These are phyloP conservation scores for Juncus inflexus DNA, from an alignment of 176 grass and related monocot species.

Conservation along the genomic window DNA sequence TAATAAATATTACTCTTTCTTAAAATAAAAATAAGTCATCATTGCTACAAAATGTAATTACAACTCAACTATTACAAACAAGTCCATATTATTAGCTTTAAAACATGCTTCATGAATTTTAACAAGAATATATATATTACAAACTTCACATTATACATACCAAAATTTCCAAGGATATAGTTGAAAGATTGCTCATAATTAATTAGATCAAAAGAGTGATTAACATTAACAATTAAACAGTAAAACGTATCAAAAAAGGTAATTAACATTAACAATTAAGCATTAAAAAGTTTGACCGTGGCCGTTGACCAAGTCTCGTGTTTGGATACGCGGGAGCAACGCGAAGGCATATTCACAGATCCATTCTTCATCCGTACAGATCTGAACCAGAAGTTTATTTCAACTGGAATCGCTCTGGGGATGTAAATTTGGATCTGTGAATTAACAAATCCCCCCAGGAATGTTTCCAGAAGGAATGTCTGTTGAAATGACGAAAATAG, in stretches of 20 bases:
- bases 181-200: neutral
- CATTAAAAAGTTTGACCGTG: conserved; percentile 6
- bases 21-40: no score
- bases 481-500: no score
- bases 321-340: conserved; percentile 12
- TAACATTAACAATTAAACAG: neutral
- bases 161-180: neutral
- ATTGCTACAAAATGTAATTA: no score
- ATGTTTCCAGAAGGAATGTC: no score
- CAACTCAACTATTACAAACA: no score
- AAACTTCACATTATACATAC: neutral
- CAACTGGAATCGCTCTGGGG: neutral
- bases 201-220: no score
- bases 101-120: no score
- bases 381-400: neutral
- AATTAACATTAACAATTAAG: neutral
- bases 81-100: no score
- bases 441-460: neutral
- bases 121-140: no score
- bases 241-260: no score
- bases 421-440: neutral
- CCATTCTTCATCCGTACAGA: neutral
- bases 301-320: conserved; percentile 14
- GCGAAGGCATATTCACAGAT: neutral
- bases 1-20: no score